Base-by-base conservation (phyloP, 257 asterid species). In the Solanum virginianum region DNA sequence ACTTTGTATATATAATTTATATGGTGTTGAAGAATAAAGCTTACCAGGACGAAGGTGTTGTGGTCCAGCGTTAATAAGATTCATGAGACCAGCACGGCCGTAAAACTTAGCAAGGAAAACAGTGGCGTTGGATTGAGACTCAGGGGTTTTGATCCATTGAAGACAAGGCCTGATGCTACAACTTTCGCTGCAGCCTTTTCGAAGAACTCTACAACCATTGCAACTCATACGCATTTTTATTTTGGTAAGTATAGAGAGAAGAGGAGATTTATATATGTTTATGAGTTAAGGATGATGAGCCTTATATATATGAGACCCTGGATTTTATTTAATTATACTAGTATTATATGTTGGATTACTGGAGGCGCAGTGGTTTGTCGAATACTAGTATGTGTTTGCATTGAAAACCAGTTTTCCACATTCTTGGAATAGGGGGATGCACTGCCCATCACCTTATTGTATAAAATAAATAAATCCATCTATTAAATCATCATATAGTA, bases 11-110 rank as follows among this genome's bases (percentile, higher is more conserved):
- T 10, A 59, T 8, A 56, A 8, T 4, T 22, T 8, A 56, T 10
- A 4, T 39, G 54, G 17, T 10, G 29, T 70, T 71, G 80, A 71
- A 66, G 6, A 17, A 26, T 65, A 20, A 13, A 14, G 83, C 84
- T 22, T 13, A 90, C 98, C 98, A 72, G 98, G 97, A 39, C 98
- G 98, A 84, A 91, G 95, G 62, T 93, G 91, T 0, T 87, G 84
- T 0, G 98, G 94, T 36, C 93, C 97, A 84, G 95, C 97, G 89
- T 95, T 90, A 80, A 95, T 87, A 71, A 95, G 96, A 89, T 94
- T 93, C 89, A 95, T 82, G 12, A 95, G 94, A 10, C 98, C 98
- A 16, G 98, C 98, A 26, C 98, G 97, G 88, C 98, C 98, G 87
- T 94, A 95, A 84, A 94, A 95, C 83, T 95, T 95, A 41, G 98